Percentiles rank a stretch among this genome's conserved stretches.
Conservation (phyloP, 441 rosid genomes). For the Populus tomentosa region DNA sequence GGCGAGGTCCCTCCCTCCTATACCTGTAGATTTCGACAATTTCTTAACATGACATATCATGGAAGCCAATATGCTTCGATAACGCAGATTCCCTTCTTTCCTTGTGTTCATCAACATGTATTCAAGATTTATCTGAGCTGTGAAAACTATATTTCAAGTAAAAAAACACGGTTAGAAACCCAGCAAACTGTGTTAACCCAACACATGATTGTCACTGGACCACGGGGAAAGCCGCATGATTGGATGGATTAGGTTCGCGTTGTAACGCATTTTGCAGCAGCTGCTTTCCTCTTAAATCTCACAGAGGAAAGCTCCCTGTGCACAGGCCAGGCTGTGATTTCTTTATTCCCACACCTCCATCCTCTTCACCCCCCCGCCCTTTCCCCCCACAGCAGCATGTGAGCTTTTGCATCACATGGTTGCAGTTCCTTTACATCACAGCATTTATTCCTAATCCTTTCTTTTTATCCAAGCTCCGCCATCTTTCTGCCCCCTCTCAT, state of each 20-base stretch:
- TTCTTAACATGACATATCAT: background rate
- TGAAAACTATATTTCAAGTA: background rate
- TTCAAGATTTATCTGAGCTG: background rate
- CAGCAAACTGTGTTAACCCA: background rate
- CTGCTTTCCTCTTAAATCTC: slow-evolving; percentile 8
- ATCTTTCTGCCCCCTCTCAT: slow-evolving; percentile 28
- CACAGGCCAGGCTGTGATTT: slow-evolving; percentile 12
- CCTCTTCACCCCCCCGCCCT: background rate
- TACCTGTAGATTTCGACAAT: background rate
- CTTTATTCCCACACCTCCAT: slow-evolving; percentile 20
- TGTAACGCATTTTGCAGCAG: background rate
- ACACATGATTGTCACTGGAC: slow-evolving; percentile 6
- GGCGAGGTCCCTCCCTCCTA: background rate
- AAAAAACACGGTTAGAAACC: too few relatives aligned
- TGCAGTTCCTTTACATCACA: slow-evolving; percentile 35
- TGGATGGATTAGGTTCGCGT: slow-evolving; percentile 3
- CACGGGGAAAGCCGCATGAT: slow-evolving; percentile 18
- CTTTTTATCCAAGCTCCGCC: slow-evolving; percentile 21
- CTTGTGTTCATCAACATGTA: background rate
- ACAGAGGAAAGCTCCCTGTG: background rate
- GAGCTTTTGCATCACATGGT: slow-evolving; percentile 43
- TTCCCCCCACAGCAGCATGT: slow-evolving; percentile 9
- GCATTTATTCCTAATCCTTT: slow-evolving; percentile 20
- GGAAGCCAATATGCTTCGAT: background rate
- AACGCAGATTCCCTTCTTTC: slow-evolving; percentile 1